Conservation (phyloP, 352 stramenopile genomes). For the Globisporangium acanthophoron region DNA sequence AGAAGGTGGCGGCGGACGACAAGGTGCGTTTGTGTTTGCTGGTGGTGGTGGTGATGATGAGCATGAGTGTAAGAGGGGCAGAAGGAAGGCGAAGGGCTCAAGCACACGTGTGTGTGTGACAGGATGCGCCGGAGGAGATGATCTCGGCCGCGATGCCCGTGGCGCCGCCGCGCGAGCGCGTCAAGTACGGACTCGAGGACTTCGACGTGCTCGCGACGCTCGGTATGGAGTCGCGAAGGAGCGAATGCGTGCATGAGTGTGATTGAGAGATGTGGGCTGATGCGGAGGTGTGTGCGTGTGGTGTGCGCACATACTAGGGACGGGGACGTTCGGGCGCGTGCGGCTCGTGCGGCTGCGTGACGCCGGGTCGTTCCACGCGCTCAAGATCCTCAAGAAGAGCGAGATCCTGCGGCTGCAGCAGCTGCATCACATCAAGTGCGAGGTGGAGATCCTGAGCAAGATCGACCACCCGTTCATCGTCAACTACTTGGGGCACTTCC, state of each 20-base stretch:
- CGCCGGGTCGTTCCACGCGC: slow-evolving; percentile 59
- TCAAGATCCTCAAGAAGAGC: slow-evolving; percentile 93
- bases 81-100: too few species aligned
- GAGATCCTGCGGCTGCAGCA: slow-evolving; percentile 87
- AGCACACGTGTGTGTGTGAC: too few species aligned
- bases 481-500: slow-evolving; percentile 82
- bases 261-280: too few species aligned
- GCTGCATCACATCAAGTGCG: slow-evolving; percentile 90
- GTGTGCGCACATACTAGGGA: too few species aligned
- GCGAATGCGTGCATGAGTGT: too few species aligned
- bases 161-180: slow-evolving; percentile 21
- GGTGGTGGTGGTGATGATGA: too few species aligned
- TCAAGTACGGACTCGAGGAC: slow-evolving; percentile 47
- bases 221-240: slow-evolving; percentile 25
- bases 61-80: too few species aligned
- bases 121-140: slow-evolving; percentile 43
- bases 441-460: slow-evolving; percentile 85
- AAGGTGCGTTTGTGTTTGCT: too few species aligned
- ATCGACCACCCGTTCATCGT: slow-evolving; percentile 91
- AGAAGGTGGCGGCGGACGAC: slow-evolving; percentile 29
- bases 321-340: slow-evolving; percentile 87
- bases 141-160: slow-evolving; percentile 48
- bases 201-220: slow-evolving; percentile 80
- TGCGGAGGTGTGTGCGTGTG: too few species aligned
- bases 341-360: slow-evolving; percentile 70